Evolutionary conservation across 352 stramenopile species (phyloP), one percentile per base, ranked within the genome.

Genomic region (Plasmopara halstedii): DNA sequence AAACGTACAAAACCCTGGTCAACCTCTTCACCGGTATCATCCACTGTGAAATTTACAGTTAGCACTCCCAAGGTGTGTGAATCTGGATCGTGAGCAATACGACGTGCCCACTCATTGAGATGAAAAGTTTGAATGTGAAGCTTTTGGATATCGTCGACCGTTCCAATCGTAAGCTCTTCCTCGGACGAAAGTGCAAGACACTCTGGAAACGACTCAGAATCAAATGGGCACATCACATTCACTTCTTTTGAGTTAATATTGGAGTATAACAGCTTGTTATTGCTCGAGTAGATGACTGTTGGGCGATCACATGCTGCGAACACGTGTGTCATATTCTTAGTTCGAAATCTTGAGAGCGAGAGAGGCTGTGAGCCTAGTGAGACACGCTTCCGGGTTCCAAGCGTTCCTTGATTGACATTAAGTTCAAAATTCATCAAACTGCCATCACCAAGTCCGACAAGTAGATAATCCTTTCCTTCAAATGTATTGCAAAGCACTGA

Each of bases 61-160:
- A 85, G 54, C 18, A 96, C 83, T 14, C 70, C 82, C 14, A 96
- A 64, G 9, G 81, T 92, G 42, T 90, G 77, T 0, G 83, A 90
- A 23, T 84, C 58, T 2, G 64, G 47, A 34, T 88, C 80, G 44
- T 95, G 79, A n/a, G 85, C 78, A 55, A 98, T 96, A 48, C 88
- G 72, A 19, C 92, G 84, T 2, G 94, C 91, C 63, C 88, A 95
- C 65, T 98, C 95, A 25, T 94, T 89, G 13, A 98, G 57, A 43
- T 83, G 88, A 49, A 96, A 92, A 25, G 95, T 97, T 48, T 97
- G 95, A 39, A 99, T 97, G 70, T 99, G 96, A 27, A 99, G 80
- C 57, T 98, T 99, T 58, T 99, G 94, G 56, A 99, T 98, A 58
- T 98, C 89, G 57, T 99, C 95, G 32, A 99, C 97, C 3, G 91